phyloP scores from a whole-genome alignment of 768 basidiomycete genomes.

The Ramaria rubella region DNA sequence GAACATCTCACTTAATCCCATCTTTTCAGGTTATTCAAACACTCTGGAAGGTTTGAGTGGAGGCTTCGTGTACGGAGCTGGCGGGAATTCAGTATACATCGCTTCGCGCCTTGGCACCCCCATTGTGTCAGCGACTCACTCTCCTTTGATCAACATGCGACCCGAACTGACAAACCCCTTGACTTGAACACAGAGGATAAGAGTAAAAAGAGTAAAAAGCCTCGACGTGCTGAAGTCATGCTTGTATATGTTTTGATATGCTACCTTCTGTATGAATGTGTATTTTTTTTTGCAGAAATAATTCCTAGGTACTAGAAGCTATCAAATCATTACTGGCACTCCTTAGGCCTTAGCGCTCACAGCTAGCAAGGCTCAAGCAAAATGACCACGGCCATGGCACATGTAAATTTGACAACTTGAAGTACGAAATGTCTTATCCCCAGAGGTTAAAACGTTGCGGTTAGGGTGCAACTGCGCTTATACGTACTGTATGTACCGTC shows the following conservation, averaged over 20 bases:
- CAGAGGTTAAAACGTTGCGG: too few relatives aligned
- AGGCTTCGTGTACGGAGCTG: conserved; percentile 75
- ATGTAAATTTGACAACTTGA: neutral
- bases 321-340: neutral
- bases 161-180: neutral
- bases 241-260: neutral
- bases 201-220: too few relatives aligned
- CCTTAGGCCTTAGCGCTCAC: too few relatives aligned
- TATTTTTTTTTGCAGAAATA: neutral
- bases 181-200: neutral
- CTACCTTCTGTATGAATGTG: neutral
- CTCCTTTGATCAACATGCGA: neutral
- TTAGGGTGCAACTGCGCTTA: too few relatives aligned
- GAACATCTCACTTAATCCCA: neutral
- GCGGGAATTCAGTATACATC: conserved; percentile 73
- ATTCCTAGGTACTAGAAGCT: neutral
- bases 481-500: too few relatives aligned
- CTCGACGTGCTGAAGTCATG: too few relatives aligned
- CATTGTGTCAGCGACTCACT: neutral
- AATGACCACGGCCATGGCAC: neutral
- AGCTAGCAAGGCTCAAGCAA: too few relatives aligned
- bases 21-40: conserved; percentile 62
- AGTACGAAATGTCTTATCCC: too few relatives aligned
- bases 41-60: conserved; percentile 78
- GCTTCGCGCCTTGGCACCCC: conserved; percentile 62